phyloP scores from a whole-genome alignment of 768 basidiomycete genomes.

The Piloderma croceum region DNA sequence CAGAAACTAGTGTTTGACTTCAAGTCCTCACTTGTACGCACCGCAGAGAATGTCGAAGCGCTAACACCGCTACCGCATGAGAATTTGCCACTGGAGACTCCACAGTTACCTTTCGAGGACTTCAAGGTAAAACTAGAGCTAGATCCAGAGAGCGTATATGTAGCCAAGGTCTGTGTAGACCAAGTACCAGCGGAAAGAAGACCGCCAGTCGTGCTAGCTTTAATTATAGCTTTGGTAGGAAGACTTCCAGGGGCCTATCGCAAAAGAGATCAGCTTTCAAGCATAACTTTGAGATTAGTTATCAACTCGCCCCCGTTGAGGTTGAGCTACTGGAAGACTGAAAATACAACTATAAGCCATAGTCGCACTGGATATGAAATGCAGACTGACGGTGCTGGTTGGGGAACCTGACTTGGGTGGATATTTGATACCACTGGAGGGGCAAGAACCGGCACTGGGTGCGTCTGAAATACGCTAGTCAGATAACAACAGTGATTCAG shows the following conservation, averaged over 20 bases:
- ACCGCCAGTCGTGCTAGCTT: constrained; percentile 41
- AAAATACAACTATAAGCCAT: too few relatives aligned
- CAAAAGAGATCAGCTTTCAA: too few relatives aligned
- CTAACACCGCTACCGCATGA: constrained; percentile 48
- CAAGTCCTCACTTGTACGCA: constrained; percentile 22
- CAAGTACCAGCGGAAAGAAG: constrained; percentile 52
- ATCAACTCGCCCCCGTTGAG: too few relatives aligned
- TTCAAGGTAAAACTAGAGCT: constrained; percentile 49
- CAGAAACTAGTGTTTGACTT: constrained; percentile 1
- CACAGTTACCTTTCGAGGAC: constrained; percentile 55
- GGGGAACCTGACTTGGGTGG: constrained; percentile 44
- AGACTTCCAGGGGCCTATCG: constrained; percentile 17
- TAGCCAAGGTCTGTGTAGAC: constrained; percentile 57
- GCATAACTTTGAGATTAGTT: too few relatives aligned
- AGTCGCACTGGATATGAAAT: too few relatives aligned
- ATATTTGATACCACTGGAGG: constrained; percentile 55
- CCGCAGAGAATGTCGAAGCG: constrained; percentile 46
- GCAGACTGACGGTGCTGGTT: constrained; percentile 27
- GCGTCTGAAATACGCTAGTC: constrained; percentile 37
- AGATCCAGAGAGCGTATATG: constrained; percentile 45
- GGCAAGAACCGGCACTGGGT: constrained; percentile 44
- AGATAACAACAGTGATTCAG: too few relatives aligned
- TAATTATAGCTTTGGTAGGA: constrained; percentile 44
- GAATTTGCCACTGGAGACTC: constrained; percentile 40
- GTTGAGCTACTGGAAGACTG: constrained; percentile 16